Evolutionary conservation across 2,329 filamentous ascomycete genomes (phyloP).

Genomic region (Aphanoascus verrucosus): DNA sequence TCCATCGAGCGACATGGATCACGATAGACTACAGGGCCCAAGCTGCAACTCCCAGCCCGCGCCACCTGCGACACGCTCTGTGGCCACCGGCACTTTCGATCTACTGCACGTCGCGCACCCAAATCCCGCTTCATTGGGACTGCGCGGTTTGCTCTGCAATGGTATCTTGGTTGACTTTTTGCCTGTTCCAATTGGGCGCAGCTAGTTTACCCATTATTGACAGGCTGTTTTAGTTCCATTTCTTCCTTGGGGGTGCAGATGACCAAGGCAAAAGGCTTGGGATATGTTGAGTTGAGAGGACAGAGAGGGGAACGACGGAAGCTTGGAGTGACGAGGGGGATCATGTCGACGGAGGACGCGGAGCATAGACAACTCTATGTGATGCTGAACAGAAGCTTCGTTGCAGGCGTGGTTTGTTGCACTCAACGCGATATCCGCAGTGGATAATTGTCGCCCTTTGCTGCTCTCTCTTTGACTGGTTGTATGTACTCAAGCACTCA

Average conservation of each 20-base stretch:
- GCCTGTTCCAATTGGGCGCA: not conserved
- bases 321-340: not conserved
- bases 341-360: not conserved
- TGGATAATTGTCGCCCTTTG: not conserved
- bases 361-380: not conserved
- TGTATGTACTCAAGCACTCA: not conserved
- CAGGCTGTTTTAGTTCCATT: not conserved
- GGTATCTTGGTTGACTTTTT: not conserved
- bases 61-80: not conserved
- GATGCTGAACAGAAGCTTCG: not conserved
- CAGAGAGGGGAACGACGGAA: too few relatives aligned
- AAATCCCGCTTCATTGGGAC: conserved; percentile 7
- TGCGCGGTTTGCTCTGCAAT: not conserved
- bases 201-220: not conserved
- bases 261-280: not conserved
- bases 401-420: conserved; percentile 1
- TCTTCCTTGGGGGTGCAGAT: not conserved
- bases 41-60: not conserved
- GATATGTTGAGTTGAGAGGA: too few relatives aligned
- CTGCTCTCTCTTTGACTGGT: not conserved
- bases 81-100: conserved; percentile 3
- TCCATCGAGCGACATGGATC: not conserved
- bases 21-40: not conserved
- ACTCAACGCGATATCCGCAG: conserved; percentile 8
- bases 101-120: conserved; percentile 7